Base-by-base conservation (phyloP, 257 asterid genomes). In the Craterostigma plantagineum region DNA sequence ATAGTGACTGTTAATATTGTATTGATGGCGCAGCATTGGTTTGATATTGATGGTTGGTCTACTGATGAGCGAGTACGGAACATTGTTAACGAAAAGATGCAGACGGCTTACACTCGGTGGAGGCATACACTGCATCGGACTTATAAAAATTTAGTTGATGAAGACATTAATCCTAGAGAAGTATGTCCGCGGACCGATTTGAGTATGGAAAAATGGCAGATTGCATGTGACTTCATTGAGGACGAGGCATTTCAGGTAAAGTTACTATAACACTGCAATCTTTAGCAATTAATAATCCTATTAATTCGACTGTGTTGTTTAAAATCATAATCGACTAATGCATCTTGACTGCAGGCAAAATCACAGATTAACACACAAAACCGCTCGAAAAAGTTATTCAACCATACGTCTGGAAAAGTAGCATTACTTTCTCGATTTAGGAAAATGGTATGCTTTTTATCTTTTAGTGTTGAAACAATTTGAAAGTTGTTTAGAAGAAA, bases 211-310 rank as follows among this genome's bases (percentile, higher is more conserved):
- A 46, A 34, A 23, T 34, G 40, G 41, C 41, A 46, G 16, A 7
- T 13, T 13, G 41, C 40, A n/a, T 33, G 51, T 46, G 51, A 46
- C 23, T 46, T 23, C 30, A 46, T 46, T 3, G 41, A 46, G n/a
- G 3, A 46, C 9, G 13, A 0, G 27, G 27, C 14, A 8, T 46
- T 12, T 34, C 30, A 46, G 40, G 41, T 46, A 7, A 14, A 8
- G 6, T 10, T 18, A 3, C 6, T 4, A 40, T n/a, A 7, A 12
- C 0, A 40, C 11, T 14, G 18, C 4, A n/a, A 9, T 15, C 4
- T n/a, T 7, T n/a, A 40, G 0, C 8, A 5, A 5, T 13, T n/a
- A 8, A 11, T 33, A 10, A 0, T 8, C 2, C 16, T 46, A 12
- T 33, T 0, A 7, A 46, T 9, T 18, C 12, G 13, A 35, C 10